Percentiles rank a stretch among this genome's conserved stretches.
Evolutionary conservation across 129 eudicot species (phyloP).

Genomic region (Flaveria sonorensis): DNA sequence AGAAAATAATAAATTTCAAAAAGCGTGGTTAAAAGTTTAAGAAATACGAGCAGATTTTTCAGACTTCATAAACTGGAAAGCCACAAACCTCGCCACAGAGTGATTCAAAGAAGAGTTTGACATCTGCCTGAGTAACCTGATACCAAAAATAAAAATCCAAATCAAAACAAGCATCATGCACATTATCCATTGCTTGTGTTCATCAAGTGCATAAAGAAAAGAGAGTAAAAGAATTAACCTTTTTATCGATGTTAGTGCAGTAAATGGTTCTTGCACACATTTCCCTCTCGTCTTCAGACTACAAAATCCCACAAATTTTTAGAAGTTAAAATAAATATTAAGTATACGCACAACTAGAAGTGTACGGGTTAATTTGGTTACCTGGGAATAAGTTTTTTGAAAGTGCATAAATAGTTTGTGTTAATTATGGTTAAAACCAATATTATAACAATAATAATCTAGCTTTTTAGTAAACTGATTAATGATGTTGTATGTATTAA

Average conservation of each 20-base stretch:
- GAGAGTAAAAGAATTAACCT: constrained; percentile 40
- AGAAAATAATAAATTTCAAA: constrained; percentile 25
- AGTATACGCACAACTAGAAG: not conserved
- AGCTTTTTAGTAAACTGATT: not conserved
- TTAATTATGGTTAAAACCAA: not conserved
- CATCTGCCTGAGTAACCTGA: constrained; percentile 90
- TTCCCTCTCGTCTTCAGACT: constrained; percentile 94
- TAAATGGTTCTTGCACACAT: constrained; percentile 93
- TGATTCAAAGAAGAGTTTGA: constrained; percentile 76
- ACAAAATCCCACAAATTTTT: not conserved
- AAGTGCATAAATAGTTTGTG: not conserved
- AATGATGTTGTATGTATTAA: not conserved
- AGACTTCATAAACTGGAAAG: not conserved
- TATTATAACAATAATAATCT: not conserved
- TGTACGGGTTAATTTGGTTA: not conserved
- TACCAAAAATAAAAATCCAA: constrained; percentile 3
- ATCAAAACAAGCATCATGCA: not conserved
- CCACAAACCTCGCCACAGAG: constrained; percentile 91
- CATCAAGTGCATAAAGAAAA: not conserved
- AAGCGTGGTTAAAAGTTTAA: constrained; percentile 9
- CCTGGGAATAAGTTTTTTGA: too few relatives aligned
- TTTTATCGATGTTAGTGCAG: constrained; percentile 89
- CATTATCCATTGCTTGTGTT: not conserved
- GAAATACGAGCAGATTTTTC: constrained; percentile 19
- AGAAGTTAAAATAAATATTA: not conserved